phyloP scores from a whole-genome alignment of 345 rosid species.

The Eutrema heterophyllum region DNA sequence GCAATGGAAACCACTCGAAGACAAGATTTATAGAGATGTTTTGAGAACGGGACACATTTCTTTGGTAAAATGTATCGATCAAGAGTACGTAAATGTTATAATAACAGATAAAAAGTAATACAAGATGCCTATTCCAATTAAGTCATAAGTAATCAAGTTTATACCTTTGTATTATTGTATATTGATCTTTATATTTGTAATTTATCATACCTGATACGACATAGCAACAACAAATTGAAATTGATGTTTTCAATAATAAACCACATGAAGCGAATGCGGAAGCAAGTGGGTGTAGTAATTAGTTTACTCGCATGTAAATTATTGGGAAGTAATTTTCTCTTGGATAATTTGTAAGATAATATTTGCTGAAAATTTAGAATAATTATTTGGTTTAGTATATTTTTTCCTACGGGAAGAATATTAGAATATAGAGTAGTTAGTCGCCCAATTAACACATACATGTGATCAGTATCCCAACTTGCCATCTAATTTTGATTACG shows the following conservation, averaged over 20 bases:
- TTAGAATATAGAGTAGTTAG: too few relatives aligned
- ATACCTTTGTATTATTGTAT: neutral
- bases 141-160: neutral
- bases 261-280: neutral
- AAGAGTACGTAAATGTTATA: neutral
- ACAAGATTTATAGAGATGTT: neutral
- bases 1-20: neutral
- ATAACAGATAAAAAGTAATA: neutral
- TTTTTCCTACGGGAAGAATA: too few relatives aligned
- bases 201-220: neutral
- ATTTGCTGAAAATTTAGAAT: too few relatives aligned
- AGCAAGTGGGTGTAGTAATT: neutral
- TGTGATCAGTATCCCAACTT: neutral
- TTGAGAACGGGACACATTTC: neutral
- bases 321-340: neutral
- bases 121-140: neutral
- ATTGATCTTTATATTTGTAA: neutral
- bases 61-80: conserved; percentile 16
- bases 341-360: too few relatives aligned
- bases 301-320: neutral
- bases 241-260: neutral
- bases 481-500: neutral
- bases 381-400: too few relatives aligned
- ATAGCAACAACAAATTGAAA: neutral
- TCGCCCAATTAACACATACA: neutral